phyloP scores from a whole-genome alignment of 2,329 filamentous ascomycete species.

The Cyphellophora europaea region DNA sequence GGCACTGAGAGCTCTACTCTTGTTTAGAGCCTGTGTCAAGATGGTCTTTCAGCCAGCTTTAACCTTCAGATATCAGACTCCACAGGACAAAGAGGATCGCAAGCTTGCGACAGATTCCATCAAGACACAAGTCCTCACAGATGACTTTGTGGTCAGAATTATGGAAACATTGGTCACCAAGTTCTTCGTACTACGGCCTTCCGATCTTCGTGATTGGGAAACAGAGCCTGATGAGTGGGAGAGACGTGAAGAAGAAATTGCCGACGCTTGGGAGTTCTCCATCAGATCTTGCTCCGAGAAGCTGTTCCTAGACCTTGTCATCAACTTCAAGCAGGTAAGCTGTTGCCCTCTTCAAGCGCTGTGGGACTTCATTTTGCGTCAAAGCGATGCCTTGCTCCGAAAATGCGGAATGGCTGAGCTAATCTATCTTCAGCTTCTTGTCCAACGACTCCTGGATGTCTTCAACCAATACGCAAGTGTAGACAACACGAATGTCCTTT shows the following conservation, averaged over 20 bases:
- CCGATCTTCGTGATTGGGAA: slow-evolving; percentile 85
- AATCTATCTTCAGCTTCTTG: no score
- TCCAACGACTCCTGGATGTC: slow-evolving; percentile 70
- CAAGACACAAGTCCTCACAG: slow-evolving; percentile 64
- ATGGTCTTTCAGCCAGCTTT: slow-evolving; percentile 75
- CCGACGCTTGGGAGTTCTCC: slow-evolving; percentile 84
- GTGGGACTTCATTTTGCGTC: no score
- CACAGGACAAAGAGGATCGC: slow-evolving; percentile 68
- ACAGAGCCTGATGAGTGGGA: slow-evolving; percentile 96
- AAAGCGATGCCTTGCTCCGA: no score
- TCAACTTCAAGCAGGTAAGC: slow-evolving; percentile 63
- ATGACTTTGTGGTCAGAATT: slow-evolving; percentile 68
- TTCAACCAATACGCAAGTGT: slow-evolving; percentile 68
- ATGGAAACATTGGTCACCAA: slow-evolving; percentile 77
- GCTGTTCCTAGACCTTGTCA: slow-evolving; percentile 82
- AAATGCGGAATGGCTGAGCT: no score
- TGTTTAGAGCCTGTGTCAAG: slow-evolving; percentile 72
- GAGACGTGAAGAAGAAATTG: slow-evolving; percentile 72
- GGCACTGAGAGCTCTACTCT: slow-evolving; percentile 69
- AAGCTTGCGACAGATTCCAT: slow-evolving; percentile 59
- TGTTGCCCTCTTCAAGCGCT: no score
- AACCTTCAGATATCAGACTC: slow-evolving; percentile 73
- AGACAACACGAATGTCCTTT: slow-evolving; percentile 60
- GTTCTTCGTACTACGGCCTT: slow-evolving; percentile 77
- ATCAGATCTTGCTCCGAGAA: slow-evolving; percentile 89